Base-by-base conservation (phyloP, 495 filamentous ascomycete genomes). In the Aspergillus wentii region DNA sequence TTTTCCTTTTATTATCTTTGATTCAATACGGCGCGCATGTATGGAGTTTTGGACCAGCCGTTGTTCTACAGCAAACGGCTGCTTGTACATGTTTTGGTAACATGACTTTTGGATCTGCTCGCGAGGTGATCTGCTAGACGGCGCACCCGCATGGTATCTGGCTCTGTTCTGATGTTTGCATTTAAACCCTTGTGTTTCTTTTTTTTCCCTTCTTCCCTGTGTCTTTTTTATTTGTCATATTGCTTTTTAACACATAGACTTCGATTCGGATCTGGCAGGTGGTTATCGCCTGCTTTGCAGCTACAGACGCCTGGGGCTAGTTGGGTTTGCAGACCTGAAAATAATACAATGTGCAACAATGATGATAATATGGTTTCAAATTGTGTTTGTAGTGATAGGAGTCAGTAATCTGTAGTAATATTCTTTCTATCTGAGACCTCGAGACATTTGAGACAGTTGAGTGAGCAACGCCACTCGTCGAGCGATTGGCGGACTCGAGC, bases 81-180 rank as follows among this genome's bases (percentile, higher is more conserved):
- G 26, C 45, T 46, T 54, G 46, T 48, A 50, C 44, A 50, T 54
- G 40, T 46, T 49, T 54, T 50, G 46, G 41, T 38, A 36, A 43
- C 30, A 48, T 50, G 21, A 31, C 22, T 5, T 38, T 46, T 17
- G 20, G 38, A 48, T 54, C 37, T 54, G 44, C 38, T 23, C 33
- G 38, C 33, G 37, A 29, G 38, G 33, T 26, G 29, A 40, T 22
- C 41, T 45, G 43, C 37, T 19, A 38, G 38, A 33, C 46, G 40
- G 40, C 26, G 35, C 40, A 27, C 38, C 37, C 30, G 40, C 30
- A 30, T 40, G 22, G 19, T 29, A 43, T 50, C 33, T 39, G 30
- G 31, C 43, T 35, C 30, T 48, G 35, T 34, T 41, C 27, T 25
- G 22, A 25, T 25, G 22, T 40, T 49, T 45, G 21, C 39, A 46